Conservation (phyloP, 2,329 filamentous ascomycete genomes). For the Emmonsiellopsis sp. region DNA sequence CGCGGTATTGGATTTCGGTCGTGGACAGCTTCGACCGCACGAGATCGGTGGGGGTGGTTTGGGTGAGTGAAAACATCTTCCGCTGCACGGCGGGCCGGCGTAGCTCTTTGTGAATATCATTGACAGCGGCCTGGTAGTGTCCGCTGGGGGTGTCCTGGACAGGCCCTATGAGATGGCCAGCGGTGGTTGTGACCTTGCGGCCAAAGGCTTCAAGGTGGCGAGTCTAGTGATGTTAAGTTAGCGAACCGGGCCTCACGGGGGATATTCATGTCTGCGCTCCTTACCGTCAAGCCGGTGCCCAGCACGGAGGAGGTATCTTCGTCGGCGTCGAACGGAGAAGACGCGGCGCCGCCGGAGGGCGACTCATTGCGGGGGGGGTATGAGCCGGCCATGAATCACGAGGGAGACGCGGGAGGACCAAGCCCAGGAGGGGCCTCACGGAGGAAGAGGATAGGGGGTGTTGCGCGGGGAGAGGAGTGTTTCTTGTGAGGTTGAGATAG, state of each 20-base stretch:
- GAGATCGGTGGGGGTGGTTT: slow-evolving; percentile 85
- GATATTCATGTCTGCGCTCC: slow-evolving; percentile 1
- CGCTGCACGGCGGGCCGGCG: slow-evolving; percentile 75
- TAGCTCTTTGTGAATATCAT: slow-evolving; percentile 81
- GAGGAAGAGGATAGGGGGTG: not conserved
- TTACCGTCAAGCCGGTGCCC: slow-evolving; percentile 41
- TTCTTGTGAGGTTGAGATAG: not conserved
- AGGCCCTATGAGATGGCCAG: slow-evolving; percentile 75
- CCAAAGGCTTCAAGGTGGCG: slow-evolving; percentile 87
- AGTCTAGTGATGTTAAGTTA: slow-evolving; percentile 45
- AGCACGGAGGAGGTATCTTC: slow-evolving; percentile 33
- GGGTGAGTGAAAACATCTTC: slow-evolving; percentile 82
- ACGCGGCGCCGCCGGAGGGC: slow-evolving; percentile 30
- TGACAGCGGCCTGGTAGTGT: slow-evolving; percentile 81
- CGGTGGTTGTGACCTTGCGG: slow-evolving; percentile 89
- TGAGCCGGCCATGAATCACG: slow-evolving; percentile 31
- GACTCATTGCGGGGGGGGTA: slow-evolving; percentile 35
- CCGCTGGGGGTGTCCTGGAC: slow-evolving; percentile 42
- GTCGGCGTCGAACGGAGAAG: slow-evolving; percentile 29
- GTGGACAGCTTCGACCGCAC: slow-evolving; percentile 86
- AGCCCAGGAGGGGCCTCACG: not conserved
- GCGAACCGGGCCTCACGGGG: slow-evolving; percentile 4
- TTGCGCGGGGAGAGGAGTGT: not conserved
- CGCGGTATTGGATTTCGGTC: slow-evolving; percentile 87
- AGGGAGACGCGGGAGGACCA: not conserved